Evolutionary conservation across 352 stramenopile genomes (phyloP), one percentile per base, ranked within the genome.

Genomic region (Phytophthora cryptogea): DNA sequence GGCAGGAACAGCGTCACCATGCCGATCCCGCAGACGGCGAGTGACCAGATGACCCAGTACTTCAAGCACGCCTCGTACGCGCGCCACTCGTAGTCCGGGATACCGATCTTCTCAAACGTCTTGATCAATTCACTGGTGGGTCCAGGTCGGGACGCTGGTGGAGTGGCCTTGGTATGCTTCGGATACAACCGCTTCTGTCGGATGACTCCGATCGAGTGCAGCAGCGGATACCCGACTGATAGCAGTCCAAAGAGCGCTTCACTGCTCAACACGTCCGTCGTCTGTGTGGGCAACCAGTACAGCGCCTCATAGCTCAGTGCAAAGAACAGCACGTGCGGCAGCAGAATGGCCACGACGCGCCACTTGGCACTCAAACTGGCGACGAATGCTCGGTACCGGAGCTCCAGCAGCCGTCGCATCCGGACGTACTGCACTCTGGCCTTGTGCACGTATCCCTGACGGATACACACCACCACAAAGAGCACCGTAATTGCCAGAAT

Each of bases 31-130:
- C 78, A 89, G 8, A 66, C 58, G 0, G 66, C 66, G 33, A 92
- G 56, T 0, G 83, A 88, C 84, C 83, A 95, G 32, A 92, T 79
- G 39, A 92, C 80, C 83, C 84, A 94, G 66, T 90, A 92, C 74
- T 92, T 90, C 36, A 94, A 66, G 27, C 76, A 90, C n/a, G 76
- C 76, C 54, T 94, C 86, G 51, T 86, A 89, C 13, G 72, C 61
- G 6, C 79, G 72, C 79, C 80, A 91, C 53, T 89, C 78, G 52
- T 83, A 78, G 60, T 78, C 58, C 4, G 66, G 62, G 52, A 74
- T 50, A 33, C 45, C 61, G 16, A 70, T 63, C 32, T 70, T 75
- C 40, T 76, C 65, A 11, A 72, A 68, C 9, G 64, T 68, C 46
- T 74, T 67, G 32, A 60, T 62, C 35, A 74, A 13, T 36, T 76